Evolutionary conservation across 2,329 filamentous ascomycete genomes (phyloP), one percentile per base, ranked within the genome.

Genomic region (Ceratocystis huliohia): DNA sequence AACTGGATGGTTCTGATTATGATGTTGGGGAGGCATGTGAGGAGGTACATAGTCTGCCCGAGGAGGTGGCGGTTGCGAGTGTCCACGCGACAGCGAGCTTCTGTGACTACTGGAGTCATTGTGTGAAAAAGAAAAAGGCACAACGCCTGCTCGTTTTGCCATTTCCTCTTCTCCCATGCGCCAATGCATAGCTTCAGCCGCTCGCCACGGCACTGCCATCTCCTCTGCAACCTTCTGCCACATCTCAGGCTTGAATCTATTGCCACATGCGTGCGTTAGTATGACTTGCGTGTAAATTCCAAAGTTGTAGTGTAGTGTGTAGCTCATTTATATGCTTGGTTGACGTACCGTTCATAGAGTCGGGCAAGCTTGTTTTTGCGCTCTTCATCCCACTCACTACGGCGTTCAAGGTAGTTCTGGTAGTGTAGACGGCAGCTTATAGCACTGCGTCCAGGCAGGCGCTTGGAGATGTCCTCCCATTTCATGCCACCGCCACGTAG

Each of bases 111-210:
- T 69, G 59, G 72, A 74, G 46, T 67, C 66, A 30, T 82, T 80
- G 69, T 82, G 78, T 64, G 86, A 84, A 37, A 90, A 78, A 2
- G 86, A 85, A 76, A 96, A 96, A 1, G 93, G 91, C 6, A 89
- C 87, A 46, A 94, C 91, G 57, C 94, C 94, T 53, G 93, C 93
- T 67, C 93, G 87, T 69, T 88, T 84, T 61, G 92, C 92, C 91
- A 99, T 97, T 72, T 97, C 94, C 71, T 86, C 81, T 74, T 96
- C 91, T 69, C 93, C 93, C 66, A 99, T 81, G 73, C 96, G 89
- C 93, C 94, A 99, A 76, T 97, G 94, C 92, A 96, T 96, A 3
- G 91, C 92, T 77, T 99, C 93, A 61, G 90, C 93, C 20, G 94
- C 91, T 72, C 94, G 84, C 93, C 93, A 97, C 45, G 93, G 94